Base-by-base conservation (phyloP, 2,329 filamentous ascomycete genomes). In the Talaromyces pinophilus region DNA sequence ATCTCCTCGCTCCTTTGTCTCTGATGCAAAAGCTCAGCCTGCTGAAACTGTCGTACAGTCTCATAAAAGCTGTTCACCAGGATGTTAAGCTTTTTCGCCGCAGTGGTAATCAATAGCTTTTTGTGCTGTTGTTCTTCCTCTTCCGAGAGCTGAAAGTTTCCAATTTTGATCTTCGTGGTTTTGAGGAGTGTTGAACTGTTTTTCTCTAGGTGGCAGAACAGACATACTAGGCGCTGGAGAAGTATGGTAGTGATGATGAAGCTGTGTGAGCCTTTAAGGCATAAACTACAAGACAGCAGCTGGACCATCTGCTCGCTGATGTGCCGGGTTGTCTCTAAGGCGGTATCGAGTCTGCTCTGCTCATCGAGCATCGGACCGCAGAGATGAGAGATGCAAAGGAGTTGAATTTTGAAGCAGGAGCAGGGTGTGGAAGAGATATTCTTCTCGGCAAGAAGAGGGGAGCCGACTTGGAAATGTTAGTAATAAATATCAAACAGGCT, bases 231-330 rank as follows among this genome's bases (percentile, higher is more conserved):
- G 25, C 25, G 25, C 13, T 25, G 25, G 25, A 25, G 25, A 25
- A 25, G 25, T 25, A 25, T 25, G 25, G 25, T 25, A 3, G 25
- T 54, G 50, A 54, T 15, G 7, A 54, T 33, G 15, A 54, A 54
- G 50, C 50, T 54, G 50, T 30, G 25, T n/a, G 50, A 54, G 28
- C 50, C 15, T 6, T 54, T 54, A 28, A 54, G 50, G 50, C 50
- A 54, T 15, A 28, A 54, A 13, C 28, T 54, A 4, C 50, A 54
- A 3, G 50, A 54, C 10, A 54, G 50, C 0, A 54, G 50, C 7
- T 54, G 17, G 25, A 30, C 48, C 25, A 52, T 52, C 15, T 52
- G 50, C 17, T 54, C 25, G 28, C 50, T 19, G 25, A 54, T 33
- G 17, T 54, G 50, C 7, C 28, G 50, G 25, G 50, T 54, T 17